A percentile compares a stretch with the other conserved stretches of the same genome.
Conservation (phyloP, 805 yeast species). For the Candida manassasensis region DNA sequence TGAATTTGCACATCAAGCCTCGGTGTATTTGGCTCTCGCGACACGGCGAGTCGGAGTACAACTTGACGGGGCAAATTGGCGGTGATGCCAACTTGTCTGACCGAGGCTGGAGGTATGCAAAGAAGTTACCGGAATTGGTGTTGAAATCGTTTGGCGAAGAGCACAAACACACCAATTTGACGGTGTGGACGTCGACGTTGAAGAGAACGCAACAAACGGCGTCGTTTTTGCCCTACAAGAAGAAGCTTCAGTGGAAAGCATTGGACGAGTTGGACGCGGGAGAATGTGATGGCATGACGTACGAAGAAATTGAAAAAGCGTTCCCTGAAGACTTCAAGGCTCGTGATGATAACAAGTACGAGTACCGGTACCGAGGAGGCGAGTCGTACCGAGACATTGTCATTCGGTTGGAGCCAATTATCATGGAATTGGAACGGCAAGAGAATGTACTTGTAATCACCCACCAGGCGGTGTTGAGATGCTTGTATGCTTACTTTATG, state of each 20-base stretch:
- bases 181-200: constrained; percentile 95
- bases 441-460: constrained; percentile 94
- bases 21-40: constrained; percentile 90
- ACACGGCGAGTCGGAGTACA: constrained; percentile 92
- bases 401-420: constrained; percentile 90
- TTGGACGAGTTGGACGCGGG: constrained; percentile 97
- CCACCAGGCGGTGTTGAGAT: constrained; percentile 95
- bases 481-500: constrained; percentile 97
- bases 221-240: constrained; percentile 67
- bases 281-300: constrained; percentile 94
- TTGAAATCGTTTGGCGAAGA: constrained; percentile 58
- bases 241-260: constrained; percentile 90
- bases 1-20: constrained; percentile 93
- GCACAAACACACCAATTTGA: constrained; percentile 49
- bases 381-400: constrained; percentile 96
- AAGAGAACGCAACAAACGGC: constrained; percentile 92
- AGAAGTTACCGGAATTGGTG: constrained; percentile 73
- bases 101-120: constrained; percentile 80
- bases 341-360: constrained; percentile 92
- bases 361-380: constrained; percentile 94
- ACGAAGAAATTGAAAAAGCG: constrained; percentile 78
- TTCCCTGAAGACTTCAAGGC: constrained; percentile 96
- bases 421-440: constrained; percentile 97
- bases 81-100: constrained; percentile 86
- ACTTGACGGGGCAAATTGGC: constrained; percentile 91